These are phyloP conservation scores for Wallemia ichthyophaga DNA, from an alignment of 1,284 basidiomycete species.

Conservation along the genomic window DNA sequence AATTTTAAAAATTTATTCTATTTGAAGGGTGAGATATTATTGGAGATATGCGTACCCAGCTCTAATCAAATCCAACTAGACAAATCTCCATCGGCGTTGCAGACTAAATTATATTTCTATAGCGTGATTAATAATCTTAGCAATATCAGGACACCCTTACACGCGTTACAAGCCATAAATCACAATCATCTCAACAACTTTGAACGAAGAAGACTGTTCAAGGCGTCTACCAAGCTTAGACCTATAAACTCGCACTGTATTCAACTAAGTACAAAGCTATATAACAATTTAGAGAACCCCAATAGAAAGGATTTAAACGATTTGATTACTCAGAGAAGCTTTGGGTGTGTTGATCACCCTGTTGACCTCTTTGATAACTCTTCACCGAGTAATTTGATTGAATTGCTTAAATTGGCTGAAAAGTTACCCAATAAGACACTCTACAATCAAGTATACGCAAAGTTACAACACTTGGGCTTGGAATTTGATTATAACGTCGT, in stretches of 20 bases:
- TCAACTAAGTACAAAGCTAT: too few species aligned
- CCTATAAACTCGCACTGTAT: neutral
- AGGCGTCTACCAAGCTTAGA: neutral
- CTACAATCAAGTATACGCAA: neutral
- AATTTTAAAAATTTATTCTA: too few species aligned
- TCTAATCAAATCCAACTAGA: neutral
- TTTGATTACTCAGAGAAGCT: too few species aligned
- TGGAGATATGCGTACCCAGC: too few species aligned
- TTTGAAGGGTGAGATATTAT: too few species aligned
- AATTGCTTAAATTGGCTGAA: neutral
- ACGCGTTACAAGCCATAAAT: neutral
- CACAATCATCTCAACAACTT: neutral
- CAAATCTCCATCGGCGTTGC: neutral
- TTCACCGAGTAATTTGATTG: neutral
- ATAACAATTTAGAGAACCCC: too few species aligned
- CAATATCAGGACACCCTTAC: neutral
- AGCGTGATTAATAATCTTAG: neutral
- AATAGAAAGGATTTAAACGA: too few species aligned
- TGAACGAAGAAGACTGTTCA: neutral
- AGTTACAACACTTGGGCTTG: neutral
- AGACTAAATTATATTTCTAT: neutral
- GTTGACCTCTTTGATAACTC: too few species aligned
- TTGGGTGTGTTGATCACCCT: too few species aligned
- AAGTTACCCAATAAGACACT: neutral
- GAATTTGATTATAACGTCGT: neutral